Evolutionary conservation across 306 rosid genomes (phyloP), one percentile per base, ranked within the genome.

Genomic region (Abrus precatorius): DNA sequence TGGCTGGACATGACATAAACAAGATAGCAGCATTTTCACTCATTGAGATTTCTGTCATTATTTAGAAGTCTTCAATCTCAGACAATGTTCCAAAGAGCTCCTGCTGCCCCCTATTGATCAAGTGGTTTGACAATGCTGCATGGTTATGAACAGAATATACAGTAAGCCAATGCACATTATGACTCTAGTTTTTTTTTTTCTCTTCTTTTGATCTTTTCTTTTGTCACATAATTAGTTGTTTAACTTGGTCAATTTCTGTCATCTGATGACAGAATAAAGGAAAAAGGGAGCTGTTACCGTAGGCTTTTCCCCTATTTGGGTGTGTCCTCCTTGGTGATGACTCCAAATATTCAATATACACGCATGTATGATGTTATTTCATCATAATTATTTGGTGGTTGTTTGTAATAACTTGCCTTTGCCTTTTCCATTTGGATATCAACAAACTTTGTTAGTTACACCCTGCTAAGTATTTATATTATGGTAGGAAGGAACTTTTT

Each of bases 301-400:
- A 80, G 78, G 82, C 69, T 38, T 82, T 82, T 40, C 81, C 76
- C 76, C 65, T 79, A 49, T 48, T 48, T 65, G 82, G 69, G 75
- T 60, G 52, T 70, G 86, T 71, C 82, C 79, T 78, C 71, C 69
- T 64, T 53, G 48, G 48, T 72, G 45, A 50, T 69, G 69, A 76
- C 66, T 75, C 78, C 72, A 53, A 54, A 77, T 63, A 53, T 77
- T 84, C 81, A 60, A 74, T 80, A 69, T 79, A 69, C 70, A 41
- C 74, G 56, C 82, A 79, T 57, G 74, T 79, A 69, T 52, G 36
- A 68, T 67, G 65, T 79, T 20, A 63, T 64, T 84, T 71, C 76
- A 38, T 66, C 76, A 65, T 68, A 14, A 74, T 8, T 76, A 30
- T 1, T 61, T 55, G 80, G 44, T 74, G 34, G 20, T 77, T 77